Evolutionary conservation across 2,329 filamentous ascomycete genomes (phyloP).

Genomic region (Cytospora chrysosperma): DNA sequence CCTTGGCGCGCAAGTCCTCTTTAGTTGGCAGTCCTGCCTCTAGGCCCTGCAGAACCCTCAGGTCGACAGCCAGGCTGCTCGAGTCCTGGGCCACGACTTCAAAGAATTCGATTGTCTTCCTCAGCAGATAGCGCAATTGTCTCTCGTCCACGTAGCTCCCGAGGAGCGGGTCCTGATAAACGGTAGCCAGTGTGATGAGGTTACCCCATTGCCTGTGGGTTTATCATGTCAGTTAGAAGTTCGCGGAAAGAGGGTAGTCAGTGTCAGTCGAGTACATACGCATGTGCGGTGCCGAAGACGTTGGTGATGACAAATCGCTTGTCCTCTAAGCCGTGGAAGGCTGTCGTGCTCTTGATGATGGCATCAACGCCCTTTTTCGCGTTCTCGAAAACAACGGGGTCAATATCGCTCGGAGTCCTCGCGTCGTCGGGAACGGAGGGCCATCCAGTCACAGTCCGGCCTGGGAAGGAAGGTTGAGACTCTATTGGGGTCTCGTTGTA

Average conservation of each 20-base stretch:
- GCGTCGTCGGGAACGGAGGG: constrained; percentile 35
- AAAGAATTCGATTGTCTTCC: constrained; percentile 76
- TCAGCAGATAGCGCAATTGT: constrained; percentile 60
- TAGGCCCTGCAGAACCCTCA: constrained; percentile 66
- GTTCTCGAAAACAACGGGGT: constrained; percentile 49
- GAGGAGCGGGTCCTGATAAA: constrained; percentile 66
- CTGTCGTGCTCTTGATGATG: constrained; percentile 79
- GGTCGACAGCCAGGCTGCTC: constrained; percentile 71
- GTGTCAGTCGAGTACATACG: constrained; percentile 60
- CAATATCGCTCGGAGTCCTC: constrained; percentile 41
- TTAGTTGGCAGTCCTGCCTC: constrained; percentile 42
- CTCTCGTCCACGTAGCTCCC: constrained; percentile 54
- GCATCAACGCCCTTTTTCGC: constrained; percentile 67
- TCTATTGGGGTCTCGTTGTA: constrained; percentile 36
- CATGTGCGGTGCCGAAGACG: constrained; percentile 91
- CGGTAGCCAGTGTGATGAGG: constrained; percentile 83
- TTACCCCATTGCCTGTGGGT: constrained; percentile 86
- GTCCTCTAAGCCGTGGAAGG: constrained; percentile 67
- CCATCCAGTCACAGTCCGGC: constrained; percentile 2
- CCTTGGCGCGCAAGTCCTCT: not conserved
- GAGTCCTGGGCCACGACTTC: constrained; percentile 67
- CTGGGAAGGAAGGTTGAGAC: constrained; percentile 34
- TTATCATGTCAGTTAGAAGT: constrained; percentile 13
- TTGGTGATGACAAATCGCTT: constrained; percentile 85
- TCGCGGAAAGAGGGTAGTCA: not conserved